These are phyloP conservation scores for Colletotrichum acutatum DNA, from an alignment of 2,329 filamentous ascomycete genomes.

Conservation along the genomic window DNA sequence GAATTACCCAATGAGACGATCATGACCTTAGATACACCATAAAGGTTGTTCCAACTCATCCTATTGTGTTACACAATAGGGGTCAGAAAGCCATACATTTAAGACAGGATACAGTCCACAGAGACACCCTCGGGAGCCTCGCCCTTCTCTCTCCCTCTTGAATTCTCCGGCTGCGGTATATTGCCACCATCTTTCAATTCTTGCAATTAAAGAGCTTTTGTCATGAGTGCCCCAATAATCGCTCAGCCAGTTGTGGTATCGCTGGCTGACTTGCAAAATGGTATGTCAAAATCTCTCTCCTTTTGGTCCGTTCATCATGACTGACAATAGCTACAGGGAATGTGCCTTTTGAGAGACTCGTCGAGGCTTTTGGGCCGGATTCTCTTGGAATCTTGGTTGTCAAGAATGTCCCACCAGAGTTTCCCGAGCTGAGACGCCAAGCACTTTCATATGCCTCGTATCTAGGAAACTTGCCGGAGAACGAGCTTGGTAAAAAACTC, in stretches of 20 bases:
- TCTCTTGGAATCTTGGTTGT: constrained; percentile 93
- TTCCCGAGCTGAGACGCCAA: constrained; percentile 74
- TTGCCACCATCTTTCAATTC: not conserved
- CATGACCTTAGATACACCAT: not conserved
- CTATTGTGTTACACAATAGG: not conserved
- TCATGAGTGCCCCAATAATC: constrained; percentile 41
- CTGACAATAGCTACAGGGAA: constrained; percentile 57
- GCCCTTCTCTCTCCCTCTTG: not conserved
- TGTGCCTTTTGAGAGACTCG: constrained; percentile 74
- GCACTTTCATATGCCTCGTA: constrained; percentile 90
- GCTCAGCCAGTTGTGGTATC: constrained; percentile 70
- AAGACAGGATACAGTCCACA: not conserved
- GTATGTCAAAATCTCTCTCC: constrained; percentile 47
- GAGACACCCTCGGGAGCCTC: not conserved
- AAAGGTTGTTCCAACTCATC: not conserved
- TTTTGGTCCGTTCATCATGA: fast-evolving
- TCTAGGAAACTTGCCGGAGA: constrained; percentile 80
- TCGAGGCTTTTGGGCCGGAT: constrained; percentile 86
- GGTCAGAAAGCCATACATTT: not conserved
- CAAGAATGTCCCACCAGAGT: constrained; percentile 80
- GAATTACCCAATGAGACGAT: not conserved
- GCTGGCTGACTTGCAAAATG: constrained; percentile 66
- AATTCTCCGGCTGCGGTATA: not conserved
- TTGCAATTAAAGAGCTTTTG: not conserved
- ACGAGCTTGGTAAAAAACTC: constrained; percentile 71